A percentile compares a stretch with the other conserved stretches of the same genome.
Evolutionary conservation across 2,329 filamentous ascomycete genomes (phyloP).

Genomic region (Aquanectria penicillioides): DNA sequence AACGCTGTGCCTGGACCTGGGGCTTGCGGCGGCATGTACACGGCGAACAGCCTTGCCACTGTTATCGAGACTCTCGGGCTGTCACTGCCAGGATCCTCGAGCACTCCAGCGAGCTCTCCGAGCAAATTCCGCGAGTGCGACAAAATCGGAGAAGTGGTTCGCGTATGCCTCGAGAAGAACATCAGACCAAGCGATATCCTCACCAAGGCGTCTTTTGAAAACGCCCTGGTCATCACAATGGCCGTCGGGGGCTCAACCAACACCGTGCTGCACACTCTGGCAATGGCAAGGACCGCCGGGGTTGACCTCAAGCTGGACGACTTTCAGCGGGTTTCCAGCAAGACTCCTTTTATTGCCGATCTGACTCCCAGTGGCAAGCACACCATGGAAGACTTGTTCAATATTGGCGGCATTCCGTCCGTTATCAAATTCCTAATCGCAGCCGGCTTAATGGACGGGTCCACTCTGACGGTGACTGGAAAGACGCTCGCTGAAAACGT

Average conservation of each 20-base stretch:
- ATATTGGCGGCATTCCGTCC: constrained; percentile 62
- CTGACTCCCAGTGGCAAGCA: constrained; percentile 65
- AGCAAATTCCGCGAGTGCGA: constrained; percentile 59
- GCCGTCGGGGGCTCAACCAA: constrained; percentile 67
- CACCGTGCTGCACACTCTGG: constrained; percentile 65
- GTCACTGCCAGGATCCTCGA: constrained; percentile 60
- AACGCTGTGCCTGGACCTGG: constrained; percentile 56
- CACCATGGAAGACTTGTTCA: constrained; percentile 63
- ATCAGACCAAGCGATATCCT: constrained; percentile 64
- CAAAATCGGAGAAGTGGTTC: constrained; percentile 58
- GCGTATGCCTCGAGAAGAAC: constrained; percentile 60
- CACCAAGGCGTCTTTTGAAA: constrained; percentile 65
- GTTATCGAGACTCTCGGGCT: constrained; percentile 63
- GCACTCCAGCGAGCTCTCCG: constrained; percentile 61
- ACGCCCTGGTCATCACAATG: constrained; percentile 63
- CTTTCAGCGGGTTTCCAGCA: constrained; percentile 62
- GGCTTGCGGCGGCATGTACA: constrained; percentile 63
- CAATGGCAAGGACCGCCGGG: constrained; percentile 64
- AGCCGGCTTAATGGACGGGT: constrained; percentile 55
- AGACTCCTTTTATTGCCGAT: constrained; percentile 62
- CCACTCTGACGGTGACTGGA: constrained; percentile 72
- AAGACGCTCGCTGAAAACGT: constrained; percentile 85
- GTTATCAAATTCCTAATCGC: constrained; percentile 63
- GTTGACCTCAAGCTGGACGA: constrained; percentile 61
- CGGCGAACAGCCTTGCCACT: constrained; percentile 63